Evolutionary conservation across 2,329 filamentous ascomycete genomes (phyloP), one percentile per base, ranked within the genome.

Genomic region (Colletotrichum sp.): DNA sequence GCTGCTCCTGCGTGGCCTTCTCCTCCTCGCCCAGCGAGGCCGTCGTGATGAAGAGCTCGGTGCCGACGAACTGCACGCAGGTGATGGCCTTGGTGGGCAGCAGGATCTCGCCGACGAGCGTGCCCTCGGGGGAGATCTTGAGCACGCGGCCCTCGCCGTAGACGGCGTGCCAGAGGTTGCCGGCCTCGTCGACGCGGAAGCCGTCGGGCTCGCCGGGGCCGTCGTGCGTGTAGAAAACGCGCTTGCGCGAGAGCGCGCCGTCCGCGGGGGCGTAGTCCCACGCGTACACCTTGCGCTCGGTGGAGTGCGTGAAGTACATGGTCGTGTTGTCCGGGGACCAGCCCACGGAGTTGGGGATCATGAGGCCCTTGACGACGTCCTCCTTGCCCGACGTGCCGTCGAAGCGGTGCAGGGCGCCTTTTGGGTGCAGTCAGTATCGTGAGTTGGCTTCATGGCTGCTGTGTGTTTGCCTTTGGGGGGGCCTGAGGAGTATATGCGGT

Each of bases 111-210:
- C 94, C 95, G 7, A 96, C 88, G 34, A 98, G 85, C 80, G 92
- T 87, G 4, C 95, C 95, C 67, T 90, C 84, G 6, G 92, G 91
- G 64, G 90, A 92, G 81, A 98, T 93, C 82, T 94, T 92, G 78
- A 98, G 86, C 28, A 98, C 94, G 76, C 92, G 91, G 75, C 91
- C 88, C 77, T 94, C 94, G 70, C 95, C 95, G 82, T 95, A 97
- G n/a, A 97, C 88, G 9, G 95, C 94, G 77, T 94, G 93, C 96
- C 96, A 98, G 80, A 98, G 89, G 86, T 94, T 93, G n/a, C 95
- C 96, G 71, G 98, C 92, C 58, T 90, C 90, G 82, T 98, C 96
- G 80, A 98, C 91, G 77, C 93, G 93, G 85, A 96, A 96, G 3
- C 96, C 96, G 84, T 98, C 96, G 1, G 95, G 95, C 77, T 92